Conservation (phyloP, 2,329 filamentous ascomycete genomes). For the Balansia obtecta region DNA sequence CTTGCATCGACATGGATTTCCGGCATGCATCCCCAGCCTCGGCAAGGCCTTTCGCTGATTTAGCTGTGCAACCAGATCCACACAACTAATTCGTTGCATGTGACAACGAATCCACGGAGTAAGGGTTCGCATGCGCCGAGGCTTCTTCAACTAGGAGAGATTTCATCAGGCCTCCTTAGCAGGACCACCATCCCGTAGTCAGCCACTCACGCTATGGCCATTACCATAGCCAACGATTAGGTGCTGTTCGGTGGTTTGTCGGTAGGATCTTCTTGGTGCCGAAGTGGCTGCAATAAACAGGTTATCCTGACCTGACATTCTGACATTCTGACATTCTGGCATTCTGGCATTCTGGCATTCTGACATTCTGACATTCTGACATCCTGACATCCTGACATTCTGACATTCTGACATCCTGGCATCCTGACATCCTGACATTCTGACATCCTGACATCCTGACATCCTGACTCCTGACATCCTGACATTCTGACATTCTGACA, state of each 20-base stretch:
- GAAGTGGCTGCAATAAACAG: too few relatives aligned
- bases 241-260: conserved; percentile 3
- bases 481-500: too few relatives aligned
- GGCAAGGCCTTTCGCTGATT: background rate
- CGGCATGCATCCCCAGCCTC: background rate
- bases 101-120: background rate
- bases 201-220: background rate
- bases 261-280: background rate
- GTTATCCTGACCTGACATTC: too few relatives aligned
- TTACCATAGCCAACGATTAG: background rate
- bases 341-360: too few relatives aligned
- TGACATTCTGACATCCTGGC: too few relatives aligned
- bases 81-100: background rate
- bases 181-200: background rate
- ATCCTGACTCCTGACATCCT: too few relatives aligned
- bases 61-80: background rate
- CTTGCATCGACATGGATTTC: background rate
- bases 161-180: background rate
- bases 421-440: too few relatives aligned
- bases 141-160: background rate
- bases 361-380: too few relatives aligned
- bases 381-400: too few relatives aligned
- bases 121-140: background rate
- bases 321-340: too few relatives aligned
- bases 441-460: too few relatives aligned